phyloP scores from a whole-genome alignment of 176 grass and related monocot genomes.

The Paspalum notatum region DNA sequence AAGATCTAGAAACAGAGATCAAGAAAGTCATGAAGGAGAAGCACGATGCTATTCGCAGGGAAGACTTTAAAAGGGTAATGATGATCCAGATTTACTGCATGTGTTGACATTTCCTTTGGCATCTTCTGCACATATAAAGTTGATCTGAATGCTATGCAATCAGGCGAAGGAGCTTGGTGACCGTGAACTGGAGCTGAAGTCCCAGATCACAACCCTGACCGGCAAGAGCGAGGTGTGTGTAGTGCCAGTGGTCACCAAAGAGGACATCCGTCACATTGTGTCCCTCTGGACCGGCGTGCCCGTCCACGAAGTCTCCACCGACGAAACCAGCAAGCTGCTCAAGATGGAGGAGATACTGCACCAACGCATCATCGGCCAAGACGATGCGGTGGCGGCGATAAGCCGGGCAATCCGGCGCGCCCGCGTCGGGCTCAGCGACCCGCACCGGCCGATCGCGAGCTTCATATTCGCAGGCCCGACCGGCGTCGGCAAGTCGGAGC shows the following conservation, averaged over 20 bases:
- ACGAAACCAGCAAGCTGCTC: background rate
- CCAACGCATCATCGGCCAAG: background rate
- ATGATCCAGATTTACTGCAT: background rate
- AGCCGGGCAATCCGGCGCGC: background rate
- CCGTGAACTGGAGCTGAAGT: conserved; percentile 63
- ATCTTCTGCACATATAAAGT: background rate
- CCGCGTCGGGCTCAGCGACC: conserved; percentile 9
- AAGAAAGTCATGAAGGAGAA: conserved; percentile 73
- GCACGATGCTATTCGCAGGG: conserved; percentile 53
- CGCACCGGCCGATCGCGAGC: conserved; percentile 6
- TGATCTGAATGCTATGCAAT: no score
- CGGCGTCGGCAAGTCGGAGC: conserved; percentile 27
- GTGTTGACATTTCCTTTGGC: background rate
- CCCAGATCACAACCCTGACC: conserved; percentile 30
- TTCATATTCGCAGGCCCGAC: conserved; percentile 5
- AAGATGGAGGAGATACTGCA: background rate
- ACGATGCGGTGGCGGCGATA: background rate
- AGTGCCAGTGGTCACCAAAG: conserved; percentile 62
- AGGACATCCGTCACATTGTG: conserved; percentile 82
- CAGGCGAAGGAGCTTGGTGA: conserved; percentile 72
- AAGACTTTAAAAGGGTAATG: conserved; percentile 75
- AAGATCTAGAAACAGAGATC: conserved; percentile 66
- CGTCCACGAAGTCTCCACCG: background rate
- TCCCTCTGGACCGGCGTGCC: conserved; percentile 72
- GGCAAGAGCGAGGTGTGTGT: conserved; percentile 51